Percentiles rank a stretch among this genome's conserved stretches.
Evolutionary conservation across 495 filamentous ascomycete genomes (phyloP).

Genomic region (Trypethelium eluteriae): DNA sequence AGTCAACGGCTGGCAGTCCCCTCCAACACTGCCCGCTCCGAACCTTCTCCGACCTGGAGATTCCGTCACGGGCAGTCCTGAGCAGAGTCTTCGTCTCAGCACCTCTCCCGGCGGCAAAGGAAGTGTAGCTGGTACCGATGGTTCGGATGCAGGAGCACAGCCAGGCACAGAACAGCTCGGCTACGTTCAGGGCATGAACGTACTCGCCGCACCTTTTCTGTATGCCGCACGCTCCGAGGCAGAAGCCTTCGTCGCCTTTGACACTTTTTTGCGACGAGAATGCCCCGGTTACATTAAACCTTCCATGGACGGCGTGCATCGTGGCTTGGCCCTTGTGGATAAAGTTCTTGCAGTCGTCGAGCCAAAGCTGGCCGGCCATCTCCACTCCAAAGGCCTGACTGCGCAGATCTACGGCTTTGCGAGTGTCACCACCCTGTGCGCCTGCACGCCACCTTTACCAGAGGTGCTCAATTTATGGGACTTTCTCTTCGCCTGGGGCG

Average conservation of each 20-base stretch:
- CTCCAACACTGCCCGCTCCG: slow-evolving; percentile 34
- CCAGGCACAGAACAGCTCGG: slow-evolving; percentile 34
- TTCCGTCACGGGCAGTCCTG: slow-evolving; percentile 22
- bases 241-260: slow-evolving; percentile 87
- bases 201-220: slow-evolving; percentile 94
- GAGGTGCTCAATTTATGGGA: slow-evolving; percentile 97
- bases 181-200: slow-evolving; percentile 99
- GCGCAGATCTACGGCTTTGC: slow-evolving; percentile 98
- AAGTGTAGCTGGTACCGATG: slow-evolving; percentile 38
- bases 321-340: slow-evolving; percentile 82
- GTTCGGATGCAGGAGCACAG: slow-evolving; percentile 40
- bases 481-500: slow-evolving; percentile 91
- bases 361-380: slow-evolving; percentile 71
- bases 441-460: slow-evolving; percentile 92
- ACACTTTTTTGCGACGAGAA: slow-evolving; percentile 79
- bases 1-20: slow-evolving; percentile 38
- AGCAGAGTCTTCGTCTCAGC: slow-evolving; percentile 4
- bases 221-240: slow-evolving; percentile 93
- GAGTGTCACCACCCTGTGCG: slow-evolving; percentile 87
- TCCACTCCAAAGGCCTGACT: slow-evolving; percentile 75
- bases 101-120: not conserved
- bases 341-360: slow-evolving; percentile 84
- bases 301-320: slow-evolving; percentile 96
- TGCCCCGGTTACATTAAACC: slow-evolving; percentile 90
- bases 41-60: slow-evolving; percentile 29